phyloP scores from a whole-genome alignment of 2,329 filamentous ascomycete species.

The Aspergillus tamarii region DNA sequence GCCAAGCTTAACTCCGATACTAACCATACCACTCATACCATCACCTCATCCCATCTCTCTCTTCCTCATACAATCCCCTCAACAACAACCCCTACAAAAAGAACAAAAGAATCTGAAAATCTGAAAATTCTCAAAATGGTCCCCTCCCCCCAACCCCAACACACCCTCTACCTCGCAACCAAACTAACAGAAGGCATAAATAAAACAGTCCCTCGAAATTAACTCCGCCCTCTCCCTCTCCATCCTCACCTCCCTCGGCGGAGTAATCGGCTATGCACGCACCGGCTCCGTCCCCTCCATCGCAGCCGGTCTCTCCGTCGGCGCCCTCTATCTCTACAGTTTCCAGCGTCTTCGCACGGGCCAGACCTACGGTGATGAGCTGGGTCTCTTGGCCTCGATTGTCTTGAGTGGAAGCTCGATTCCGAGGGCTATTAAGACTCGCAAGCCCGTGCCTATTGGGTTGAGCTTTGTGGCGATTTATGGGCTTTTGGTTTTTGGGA shows the following conservation, averaged over 20 bases:
- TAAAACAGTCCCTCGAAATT: slow-evolving; percentile 28
- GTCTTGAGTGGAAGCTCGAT: slow-evolving; percentile 82
- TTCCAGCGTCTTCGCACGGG: slow-evolving; percentile 77
- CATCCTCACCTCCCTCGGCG: slow-evolving; percentile 80
- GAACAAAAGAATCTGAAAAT: not conserved
- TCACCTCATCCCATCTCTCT: not conserved
- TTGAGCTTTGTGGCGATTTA: slow-evolving; percentile 78
- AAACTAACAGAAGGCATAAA: slow-evolving; percentile 13
- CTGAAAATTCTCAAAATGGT: slow-evolving; percentile 26
- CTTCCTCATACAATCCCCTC: not conserved
- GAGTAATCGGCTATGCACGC: slow-evolving; percentile 81
- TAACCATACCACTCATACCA: not conserved
- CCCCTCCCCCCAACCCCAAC: slow-evolving; percentile 9
- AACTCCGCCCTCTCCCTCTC: slow-evolving; percentile 77
- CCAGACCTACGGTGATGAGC: slow-evolving; percentile 80
- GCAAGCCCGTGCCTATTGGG: slow-evolving; percentile 81
- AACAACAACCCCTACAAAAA: not conserved
- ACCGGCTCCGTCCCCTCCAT: slow-evolving; percentile 87
- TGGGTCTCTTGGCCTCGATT: slow-evolving; percentile 85
- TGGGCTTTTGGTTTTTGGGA: slow-evolving; percentile 79
- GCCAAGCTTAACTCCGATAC: not conserved
- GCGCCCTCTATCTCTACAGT: slow-evolving; percentile 75
- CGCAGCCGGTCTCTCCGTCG: slow-evolving; percentile 81
- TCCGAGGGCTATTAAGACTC: slow-evolving; percentile 79
- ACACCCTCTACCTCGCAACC: not conserved